These are phyloP conservation scores for Populus deltoides DNA, from an alignment of 345 rosid species.

Conservation along the genomic window DNA sequence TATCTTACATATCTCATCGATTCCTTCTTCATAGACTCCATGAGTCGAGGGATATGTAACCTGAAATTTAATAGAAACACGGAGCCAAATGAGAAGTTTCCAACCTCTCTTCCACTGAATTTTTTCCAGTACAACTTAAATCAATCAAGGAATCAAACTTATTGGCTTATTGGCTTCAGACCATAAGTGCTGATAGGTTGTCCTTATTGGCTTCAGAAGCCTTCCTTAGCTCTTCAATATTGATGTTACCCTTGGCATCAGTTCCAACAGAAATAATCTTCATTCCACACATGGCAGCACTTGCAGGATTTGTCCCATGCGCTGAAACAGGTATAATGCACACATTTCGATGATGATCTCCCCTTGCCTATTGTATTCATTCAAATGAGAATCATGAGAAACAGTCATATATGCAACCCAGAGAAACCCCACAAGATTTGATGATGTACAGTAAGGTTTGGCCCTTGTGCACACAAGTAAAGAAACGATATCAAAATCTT, in stretches of 20 bases:
- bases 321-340: conserved; percentile 99
- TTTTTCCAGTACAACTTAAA: background rate
- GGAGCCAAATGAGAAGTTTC: background rate
- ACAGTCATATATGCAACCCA: background rate
- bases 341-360: conserved; percentile 92
- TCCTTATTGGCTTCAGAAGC: conserved; percentile 93
- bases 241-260: conserved; percentile 96
- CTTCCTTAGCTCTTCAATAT: conserved; percentile 77
- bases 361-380: conserved; percentile 67
- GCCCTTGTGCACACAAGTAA: background rate
- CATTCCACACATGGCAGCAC: conserved; percentile 99
- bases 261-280: conserved; percentile 93
- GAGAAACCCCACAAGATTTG: background rate
- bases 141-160: background rate
- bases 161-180: conserved; percentile 3
- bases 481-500: background rate
- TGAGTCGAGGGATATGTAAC: conserved; percentile 98
- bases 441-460: background rate
- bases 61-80: conserved; percentile 32
- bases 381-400: background rate
- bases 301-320: conserved; percentile 99
- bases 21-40: conserved; percentile 96
- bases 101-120: background rate
- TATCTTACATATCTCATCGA: conserved; percentile 89
- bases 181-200: conserved; percentile 90